A percentile compares a stretch with the other conserved stretches of the same genome.
Conservation (phyloP, 495 filamentous ascomycete genomes). For the Parmelia sp. region DNA sequence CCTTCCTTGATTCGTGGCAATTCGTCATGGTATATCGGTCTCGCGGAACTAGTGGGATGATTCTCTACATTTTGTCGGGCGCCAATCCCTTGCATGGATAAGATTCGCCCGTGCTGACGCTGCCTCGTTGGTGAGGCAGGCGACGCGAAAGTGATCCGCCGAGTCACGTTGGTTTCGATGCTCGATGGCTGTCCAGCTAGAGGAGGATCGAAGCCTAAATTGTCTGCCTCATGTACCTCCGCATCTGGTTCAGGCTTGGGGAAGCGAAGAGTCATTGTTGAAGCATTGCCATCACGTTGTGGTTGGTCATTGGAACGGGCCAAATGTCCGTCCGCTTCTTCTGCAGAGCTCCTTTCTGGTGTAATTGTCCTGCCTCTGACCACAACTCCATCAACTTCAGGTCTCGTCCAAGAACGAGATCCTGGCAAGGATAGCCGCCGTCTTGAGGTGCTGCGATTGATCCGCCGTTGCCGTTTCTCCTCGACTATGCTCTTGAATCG, state of each 20-base stretch:
- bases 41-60: slow-evolving; percentile 29
- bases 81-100: slow-evolving; percentile 49
- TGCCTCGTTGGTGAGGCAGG: slow-evolving; percentile 24
- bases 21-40: slow-evolving; percentile 12
- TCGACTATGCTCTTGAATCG: slow-evolving; percentile 56
- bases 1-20: slow-evolving; percentile 11
- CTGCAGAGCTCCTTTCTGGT: background rate
- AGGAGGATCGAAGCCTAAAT: background rate
- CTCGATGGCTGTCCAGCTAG: slow-evolving; percentile 28
- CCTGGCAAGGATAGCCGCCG: slow-evolving; percentile 15
- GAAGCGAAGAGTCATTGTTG: slow-evolving; percentile 14
- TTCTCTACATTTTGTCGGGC: slow-evolving; percentile 42
- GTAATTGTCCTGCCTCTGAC: slow-evolving; percentile 18
- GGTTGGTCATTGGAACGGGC: background rate
- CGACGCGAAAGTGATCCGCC: slow-evolving; percentile 30
- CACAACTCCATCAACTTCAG: slow-evolving; percentile 17
- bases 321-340: slow-evolving; percentile 8
- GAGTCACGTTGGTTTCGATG: slow-evolving; percentile 23
- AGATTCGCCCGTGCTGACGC: slow-evolving; percentile 37
- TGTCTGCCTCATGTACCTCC: background rate
- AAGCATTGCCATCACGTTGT: background rate
- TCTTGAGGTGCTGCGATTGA: slow-evolving; percentile 8
- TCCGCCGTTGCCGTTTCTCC: slow-evolving; percentile 31
- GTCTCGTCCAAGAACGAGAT: slow-evolving; percentile 2
- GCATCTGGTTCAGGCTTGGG: background rate